Evolutionary conservation across 139 green algal genomes (phyloP).

Genomic region (Tetradesmus obliquus): DNA sequence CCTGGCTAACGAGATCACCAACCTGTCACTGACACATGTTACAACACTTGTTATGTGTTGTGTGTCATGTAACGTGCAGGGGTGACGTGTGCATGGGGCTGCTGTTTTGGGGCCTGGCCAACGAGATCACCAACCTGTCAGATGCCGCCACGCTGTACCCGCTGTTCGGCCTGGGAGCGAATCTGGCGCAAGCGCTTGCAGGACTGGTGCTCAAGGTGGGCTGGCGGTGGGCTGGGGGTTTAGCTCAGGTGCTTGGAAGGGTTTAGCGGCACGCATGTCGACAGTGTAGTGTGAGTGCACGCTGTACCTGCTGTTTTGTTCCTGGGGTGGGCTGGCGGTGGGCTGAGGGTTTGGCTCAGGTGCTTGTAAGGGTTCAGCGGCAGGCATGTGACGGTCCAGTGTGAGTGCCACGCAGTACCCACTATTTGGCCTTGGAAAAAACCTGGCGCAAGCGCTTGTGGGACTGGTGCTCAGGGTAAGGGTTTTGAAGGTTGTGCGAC

Average conservation of each 20-base stretch:
- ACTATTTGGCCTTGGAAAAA: not conserved
- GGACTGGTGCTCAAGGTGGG: slow-evolving; percentile 76
- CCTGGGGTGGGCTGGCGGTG: too few species aligned
- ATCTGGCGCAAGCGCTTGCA: slow-evolving; percentile 88
- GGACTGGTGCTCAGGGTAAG: slow-evolving; percentile 74
- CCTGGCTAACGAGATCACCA: slow-evolving; percentile 96
- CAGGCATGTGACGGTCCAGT: too few species aligned
- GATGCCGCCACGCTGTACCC: slow-evolving; percentile 94
- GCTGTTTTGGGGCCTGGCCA: slow-evolving; percentile 93
- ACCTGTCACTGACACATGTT: slow-evolving; percentile 55
- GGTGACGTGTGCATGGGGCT: slow-evolving; percentile 86
- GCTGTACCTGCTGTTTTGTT: too few species aligned
- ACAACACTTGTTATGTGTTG: not conserved
- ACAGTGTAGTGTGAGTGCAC: not conserved
- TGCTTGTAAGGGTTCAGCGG: too few species aligned
- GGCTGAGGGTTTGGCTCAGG: too few species aligned
- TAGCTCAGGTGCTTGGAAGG: too few species aligned
- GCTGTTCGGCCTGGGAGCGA: slow-evolving; percentile 97
- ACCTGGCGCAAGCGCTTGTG: slow-evolving; percentile 42
- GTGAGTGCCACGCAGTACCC: not conserved
- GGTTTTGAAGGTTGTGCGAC: too few species aligned
- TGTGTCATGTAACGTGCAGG: not conserved
- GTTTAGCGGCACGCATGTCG: too few species aligned
- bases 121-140: slow-evolving; percentile 92
- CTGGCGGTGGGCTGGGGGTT: not conserved